Evolutionary conservation across 169 alveolate species (phyloP).

Genomic region (Plasmodium berghei): DNA sequence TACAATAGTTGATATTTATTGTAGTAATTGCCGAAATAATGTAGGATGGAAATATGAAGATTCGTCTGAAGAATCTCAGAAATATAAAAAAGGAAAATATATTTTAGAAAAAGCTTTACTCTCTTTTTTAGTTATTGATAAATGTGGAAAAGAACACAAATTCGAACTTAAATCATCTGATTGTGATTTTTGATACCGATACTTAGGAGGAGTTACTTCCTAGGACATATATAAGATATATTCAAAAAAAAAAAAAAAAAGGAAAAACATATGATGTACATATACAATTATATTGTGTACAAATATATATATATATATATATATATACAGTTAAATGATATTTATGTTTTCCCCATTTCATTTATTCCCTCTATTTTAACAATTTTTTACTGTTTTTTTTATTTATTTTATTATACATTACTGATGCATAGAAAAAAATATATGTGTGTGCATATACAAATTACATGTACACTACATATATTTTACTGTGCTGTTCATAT

Average conservation of each 20-base stretch:
- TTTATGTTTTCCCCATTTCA: not conserved
- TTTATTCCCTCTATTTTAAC: not conserved
- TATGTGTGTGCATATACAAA: not conserved
- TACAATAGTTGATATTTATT: slow-evolving; percentile 90
- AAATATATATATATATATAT: not conserved
- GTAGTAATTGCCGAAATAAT: slow-evolving; percentile 92
- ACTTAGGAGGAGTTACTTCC: not conserved
- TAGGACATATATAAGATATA: no score
- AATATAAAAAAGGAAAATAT: slow-evolving; percentile 88
- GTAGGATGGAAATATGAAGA: slow-evolving; percentile 90
- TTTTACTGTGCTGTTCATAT: no score
- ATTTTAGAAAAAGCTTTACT: slow-evolving; percentile 85
- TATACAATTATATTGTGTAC: not conserved
- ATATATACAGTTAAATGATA: not conserved
- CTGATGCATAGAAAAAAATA: not conserved
- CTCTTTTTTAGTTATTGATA: slow-evolving; percentile 64
- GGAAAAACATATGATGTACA: no score
- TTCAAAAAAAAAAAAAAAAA: no score
- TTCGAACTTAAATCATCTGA: slow-evolving; percentile 58
- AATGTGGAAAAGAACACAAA: slow-evolving; percentile 53
- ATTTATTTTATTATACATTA: not conserved
- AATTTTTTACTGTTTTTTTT: slow-evolving; percentile 6
- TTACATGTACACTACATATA: not conserved
- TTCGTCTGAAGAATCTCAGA: slow-evolving; percentile 87
- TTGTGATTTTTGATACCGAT: slow-evolving; percentile 30